Conservation (phyloP, 2,329 filamentous ascomycete genomes). For the Colletotrichum sansevieriae region DNA sequence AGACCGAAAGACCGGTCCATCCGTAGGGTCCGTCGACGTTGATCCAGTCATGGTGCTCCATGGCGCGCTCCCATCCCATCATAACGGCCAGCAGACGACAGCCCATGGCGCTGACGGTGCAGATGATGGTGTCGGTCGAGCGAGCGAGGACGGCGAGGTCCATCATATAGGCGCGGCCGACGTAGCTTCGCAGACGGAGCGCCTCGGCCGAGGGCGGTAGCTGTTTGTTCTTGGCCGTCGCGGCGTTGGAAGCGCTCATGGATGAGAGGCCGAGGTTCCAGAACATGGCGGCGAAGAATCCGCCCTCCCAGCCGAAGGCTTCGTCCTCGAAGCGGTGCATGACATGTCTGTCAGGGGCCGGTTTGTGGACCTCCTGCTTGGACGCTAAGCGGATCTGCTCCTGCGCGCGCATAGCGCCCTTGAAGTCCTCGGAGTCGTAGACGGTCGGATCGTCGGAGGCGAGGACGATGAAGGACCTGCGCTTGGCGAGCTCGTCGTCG, state of each 20-base stretch:
- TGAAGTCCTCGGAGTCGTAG: slow-evolving; percentile 75
- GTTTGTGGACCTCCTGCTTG: slow-evolving; percentile 63
- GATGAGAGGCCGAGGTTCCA: slow-evolving; percentile 76
- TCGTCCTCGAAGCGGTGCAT: slow-evolving; percentile 80
- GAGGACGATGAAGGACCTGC: slow-evolving; percentile 68
- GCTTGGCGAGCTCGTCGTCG: slow-evolving; percentile 53
- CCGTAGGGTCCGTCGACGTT: slow-evolving; percentile 82
- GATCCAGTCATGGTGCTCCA: slow-evolving; percentile 73
- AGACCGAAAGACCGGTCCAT: slow-evolving; percentile 64
- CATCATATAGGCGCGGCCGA: slow-evolving; percentile 85
- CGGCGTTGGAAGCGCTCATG: slow-evolving; percentile 53
- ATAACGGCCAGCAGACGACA: slow-evolving; percentile 85
- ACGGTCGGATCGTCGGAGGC: slow-evolving; percentile 87
- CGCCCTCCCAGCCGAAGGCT: slow-evolving; percentile 87
- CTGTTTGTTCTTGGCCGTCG: slow-evolving; percentile 50
- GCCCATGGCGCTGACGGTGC: slow-evolving; percentile 78
- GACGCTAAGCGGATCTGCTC: slow-evolving; percentile 81
- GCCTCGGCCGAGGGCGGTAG: slow-evolving; percentile 63
- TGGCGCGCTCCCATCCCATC: slow-evolving; percentile 83
- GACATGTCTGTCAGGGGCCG: slow-evolving; percentile 58
- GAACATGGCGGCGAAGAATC: slow-evolving; percentile 86
- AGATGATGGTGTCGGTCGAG: slow-evolving; percentile 79
- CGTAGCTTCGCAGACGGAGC: slow-evolving; percentile 77
- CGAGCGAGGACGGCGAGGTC: slow-evolving; percentile 81
- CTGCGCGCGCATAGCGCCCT: slow-evolving; percentile 72